phyloP scores from a whole-genome alignment of 2,329 filamentous ascomycete genomes.

The Stachybotrys chartarum region DNA sequence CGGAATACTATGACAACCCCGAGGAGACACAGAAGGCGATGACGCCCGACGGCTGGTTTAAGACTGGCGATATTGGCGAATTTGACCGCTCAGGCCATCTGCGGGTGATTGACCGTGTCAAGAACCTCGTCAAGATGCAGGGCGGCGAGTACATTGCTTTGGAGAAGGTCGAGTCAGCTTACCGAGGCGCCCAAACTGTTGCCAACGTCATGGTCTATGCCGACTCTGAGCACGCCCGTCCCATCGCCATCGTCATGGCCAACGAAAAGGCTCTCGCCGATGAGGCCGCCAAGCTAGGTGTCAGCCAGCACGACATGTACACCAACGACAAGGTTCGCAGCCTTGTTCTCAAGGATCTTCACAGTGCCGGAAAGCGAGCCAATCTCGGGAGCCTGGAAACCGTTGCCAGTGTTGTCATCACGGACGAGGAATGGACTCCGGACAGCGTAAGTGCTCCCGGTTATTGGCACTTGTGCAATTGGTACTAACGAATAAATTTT shows the following conservation, averaged over 20 bases:
- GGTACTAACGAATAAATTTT: slow-evolving; percentile 10
- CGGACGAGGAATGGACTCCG: slow-evolving; percentile 84
- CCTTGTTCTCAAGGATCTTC: slow-evolving; percentile 60
- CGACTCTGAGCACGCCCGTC: slow-evolving; percentile 64
- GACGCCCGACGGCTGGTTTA: slow-evolving; percentile 89
- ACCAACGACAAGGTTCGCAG: slow-evolving; percentile 57
- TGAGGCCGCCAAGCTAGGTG: slow-evolving; percentile 52
- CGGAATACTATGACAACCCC: slow-evolving; percentile 76
- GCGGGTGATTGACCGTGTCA: slow-evolving; percentile 88
- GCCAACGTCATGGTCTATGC: slow-evolving; percentile 85
- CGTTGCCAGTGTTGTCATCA: slow-evolving; percentile 67
- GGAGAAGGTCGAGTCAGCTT: slow-evolving; percentile 90
- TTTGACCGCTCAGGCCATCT: slow-evolving; percentile 75
- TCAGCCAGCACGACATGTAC: slow-evolving; percentile 62
- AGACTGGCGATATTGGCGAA: slow-evolving; percentile 91
- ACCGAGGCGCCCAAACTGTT: slow-evolving; percentile 72
- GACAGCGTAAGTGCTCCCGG: slow-evolving; percentile 58
- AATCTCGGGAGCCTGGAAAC: slow-evolving; percentile 67
- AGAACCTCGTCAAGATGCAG: slow-evolving; percentile 94
- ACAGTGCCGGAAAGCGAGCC: slow-evolving; percentile 55
- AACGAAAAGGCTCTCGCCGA: slow-evolving; percentile 57
- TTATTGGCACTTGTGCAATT: not conserved
- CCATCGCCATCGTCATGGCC: slow-evolving; percentile 72
- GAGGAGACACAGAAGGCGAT: slow-evolving; percentile 75
- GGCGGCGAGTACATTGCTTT: slow-evolving; percentile 96